Evolutionary conservation across 2,329 filamentous ascomycete species (phyloP).

Genomic region (Fusarium solani-melongenae): DNA sequence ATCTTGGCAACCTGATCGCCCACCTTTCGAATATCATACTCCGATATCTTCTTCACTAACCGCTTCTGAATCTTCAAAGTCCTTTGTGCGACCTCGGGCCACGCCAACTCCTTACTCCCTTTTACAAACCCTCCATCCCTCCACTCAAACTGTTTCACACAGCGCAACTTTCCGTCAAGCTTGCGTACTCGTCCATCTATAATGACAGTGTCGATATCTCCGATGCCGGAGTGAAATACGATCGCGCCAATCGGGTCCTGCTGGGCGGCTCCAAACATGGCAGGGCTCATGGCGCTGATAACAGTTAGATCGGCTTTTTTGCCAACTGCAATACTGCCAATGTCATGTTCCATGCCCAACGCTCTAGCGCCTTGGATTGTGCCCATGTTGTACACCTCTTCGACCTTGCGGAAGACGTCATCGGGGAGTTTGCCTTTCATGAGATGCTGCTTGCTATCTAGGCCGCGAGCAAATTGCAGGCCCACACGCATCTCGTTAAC

Average conservation of each 20-base stretch:
- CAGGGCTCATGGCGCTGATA: constrained; percentile 1
- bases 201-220: constrained; percentile 1
- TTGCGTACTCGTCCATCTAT: not conserved
- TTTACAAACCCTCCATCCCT: not conserved
- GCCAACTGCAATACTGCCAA: constrained; percentile 3
- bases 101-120: not conserved
- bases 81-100: not conserved
- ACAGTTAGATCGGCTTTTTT: constrained; percentile 5
- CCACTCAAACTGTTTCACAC: constrained; percentile 1
- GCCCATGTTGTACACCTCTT: constrained; percentile 4
- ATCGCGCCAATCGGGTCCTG: not conserved
- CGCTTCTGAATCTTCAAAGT: not conserved
- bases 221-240: not conserved
- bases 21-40: not conserved
- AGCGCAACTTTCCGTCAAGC: not conserved
- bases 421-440: not conserved
- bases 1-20: not conserved
- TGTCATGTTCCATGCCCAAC: not conserved
- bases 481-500: constrained; percentile 3
- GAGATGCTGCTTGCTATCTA: not conserved
- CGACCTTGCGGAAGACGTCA: not conserved
- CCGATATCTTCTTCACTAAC: not conserved
- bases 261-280: constrained; percentile 1
- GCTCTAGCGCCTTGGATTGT: constrained; percentile 12
- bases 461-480: not conserved